Evolutionary conservation across 805 yeast genomes (phyloP).

Genomic region (Teunomyces lycoperdinae): DNA sequence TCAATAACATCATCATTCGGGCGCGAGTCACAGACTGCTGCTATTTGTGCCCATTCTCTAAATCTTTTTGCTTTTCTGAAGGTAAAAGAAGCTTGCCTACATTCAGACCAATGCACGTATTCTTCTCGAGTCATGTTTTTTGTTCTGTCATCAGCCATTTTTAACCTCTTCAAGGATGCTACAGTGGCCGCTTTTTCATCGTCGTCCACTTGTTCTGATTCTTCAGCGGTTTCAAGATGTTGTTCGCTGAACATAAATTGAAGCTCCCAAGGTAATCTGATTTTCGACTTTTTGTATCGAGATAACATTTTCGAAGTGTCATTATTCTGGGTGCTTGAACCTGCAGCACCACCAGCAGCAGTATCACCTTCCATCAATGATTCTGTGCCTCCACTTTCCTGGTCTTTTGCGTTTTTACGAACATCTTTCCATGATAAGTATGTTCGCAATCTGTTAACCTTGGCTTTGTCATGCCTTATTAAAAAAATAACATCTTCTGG

Average conservation of each 20-base stretch:
- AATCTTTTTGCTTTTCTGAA: constrained; percentile 92
- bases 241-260: constrained; percentile 92
- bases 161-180: constrained; percentile 84
- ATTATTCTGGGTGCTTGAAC: constrained; percentile 26
- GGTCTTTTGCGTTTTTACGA: constrained; percentile 70
- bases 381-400: constrained; percentile 50
- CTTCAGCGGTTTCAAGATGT: constrained; percentile 69
- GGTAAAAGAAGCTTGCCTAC: constrained; percentile 96
- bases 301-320: constrained; percentile 43
- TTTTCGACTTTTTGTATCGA: constrained; percentile 67
- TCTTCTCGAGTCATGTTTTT: constrained; percentile 93
- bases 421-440: constrained; percentile 97
- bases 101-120: constrained; percentile 98
- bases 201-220: constrained; percentile 65
- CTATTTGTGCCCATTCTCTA: constrained; percentile 92
- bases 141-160: constrained; percentile 92
- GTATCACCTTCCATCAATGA: constrained; percentile 52
- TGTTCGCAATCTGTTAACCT: constrained; percentile 86
- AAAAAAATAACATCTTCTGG: constrained; percentile 93
- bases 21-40: constrained; percentile 78
- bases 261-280: constrained; percentile 92
- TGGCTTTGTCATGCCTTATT: constrained; percentile 90
- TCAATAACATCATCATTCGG: constrained; percentile 97
- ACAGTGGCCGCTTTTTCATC: constrained; percentile 86
- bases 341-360: constrained; percentile 39